Percentiles rank a stretch among this genome's conserved stretches.
These are phyloP conservation scores for Apium graveolens DNA, from an alignment of 129 eudicot genomes.

Conservation along the genomic window DNA sequence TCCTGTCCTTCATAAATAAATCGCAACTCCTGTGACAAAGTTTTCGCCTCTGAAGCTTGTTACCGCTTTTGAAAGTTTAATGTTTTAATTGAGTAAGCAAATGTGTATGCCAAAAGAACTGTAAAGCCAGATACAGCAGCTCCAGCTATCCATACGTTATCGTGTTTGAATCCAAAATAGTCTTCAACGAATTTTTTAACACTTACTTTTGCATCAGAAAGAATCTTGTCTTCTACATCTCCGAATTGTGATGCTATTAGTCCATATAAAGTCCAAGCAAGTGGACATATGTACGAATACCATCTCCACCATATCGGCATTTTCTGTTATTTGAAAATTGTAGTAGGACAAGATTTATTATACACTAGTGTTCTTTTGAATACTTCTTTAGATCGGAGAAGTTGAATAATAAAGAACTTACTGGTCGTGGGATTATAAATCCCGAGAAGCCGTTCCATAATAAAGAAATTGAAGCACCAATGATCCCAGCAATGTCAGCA, in stretches of 20 bases:
- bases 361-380: not conserved
- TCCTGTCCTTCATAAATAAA: not conserved
- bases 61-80: slow-evolving; percentile 17
- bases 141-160: slow-evolving; percentile 28
- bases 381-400: not conserved
- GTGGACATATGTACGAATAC: slow-evolving; percentile 38
- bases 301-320: slow-evolving; percentile 59
- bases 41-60: no score
- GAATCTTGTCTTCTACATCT: slow-evolving; percentile 12
- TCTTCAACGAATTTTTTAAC: slow-evolving; percentile 24
- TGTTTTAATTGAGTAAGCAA: slow-evolving; percentile 29
- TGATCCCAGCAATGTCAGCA: slow-evolving; percentile 40
- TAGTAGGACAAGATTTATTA: not conserved
- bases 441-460: slow-evolving; percentile 67
- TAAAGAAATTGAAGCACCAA: slow-evolving; percentile 32
- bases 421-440: slow-evolving; percentile 48
- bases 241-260: slow-evolving; percentile 43
- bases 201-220: not conserved
- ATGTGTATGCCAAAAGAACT: slow-evolving; percentile 16
- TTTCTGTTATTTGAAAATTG: slow-evolving; percentile 16
- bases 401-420: slow-evolving; percentile 11
- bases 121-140: slow-evolving; percentile 29
- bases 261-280: slow-evolving; percentile 41
- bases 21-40: no score
- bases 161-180: slow-evolving; percentile 38